Base-by-base conservation (phyloP, 352 stramenopile genomes). In the Phytophthora litchii region DNA sequence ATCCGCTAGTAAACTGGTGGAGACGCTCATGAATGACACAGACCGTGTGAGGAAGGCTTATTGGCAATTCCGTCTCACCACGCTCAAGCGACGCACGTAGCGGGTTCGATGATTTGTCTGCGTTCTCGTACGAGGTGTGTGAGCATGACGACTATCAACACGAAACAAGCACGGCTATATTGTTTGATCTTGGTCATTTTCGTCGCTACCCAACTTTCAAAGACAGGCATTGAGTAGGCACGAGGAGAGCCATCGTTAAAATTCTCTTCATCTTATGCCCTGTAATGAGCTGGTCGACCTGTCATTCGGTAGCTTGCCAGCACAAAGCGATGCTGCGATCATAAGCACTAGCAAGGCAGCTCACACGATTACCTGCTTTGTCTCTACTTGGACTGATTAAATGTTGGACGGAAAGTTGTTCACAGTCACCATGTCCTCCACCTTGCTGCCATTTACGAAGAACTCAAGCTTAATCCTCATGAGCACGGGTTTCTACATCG, bases 381-480 rank as follows among this genome's bases (percentile, higher is more conserved):
- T 47, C 21, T 61, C 49, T 70, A 56, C 41, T 60, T 64, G 29
- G 37, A 48, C 40, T 32, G 40, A 44, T 74, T 86, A 91, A 76
- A 87, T 69, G 71, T 76, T 80, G 42, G 78, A 63, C 42, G 86
- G 86, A 60, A 95, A 93, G 45, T 74, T 78, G 59, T 64, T 91
- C 16, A 95, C 81, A 5, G 86, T 80, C 60, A 72, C 79, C 83
- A 95, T 91, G 49, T 95, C 86, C 59, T 94, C 85, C 45, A 94
- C 74, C 60, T 92, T 92, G 60, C 66, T 90, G 37, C 83, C 86
- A 70, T 93, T 92, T 51, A 91, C 79, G 36, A 83, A 68, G 55
- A 92, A 95, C 51, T 93, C 85, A 35, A 95, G 66, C 63, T 90
- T 90, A 53, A 95, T 76, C 47, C 85, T 79, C 84, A 95, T 94